Evolutionary conservation across 2,329 filamentous ascomycete genomes (phyloP), one percentile per base, ranked within the genome.

Genomic region (Talaromyces sp.): DNA sequence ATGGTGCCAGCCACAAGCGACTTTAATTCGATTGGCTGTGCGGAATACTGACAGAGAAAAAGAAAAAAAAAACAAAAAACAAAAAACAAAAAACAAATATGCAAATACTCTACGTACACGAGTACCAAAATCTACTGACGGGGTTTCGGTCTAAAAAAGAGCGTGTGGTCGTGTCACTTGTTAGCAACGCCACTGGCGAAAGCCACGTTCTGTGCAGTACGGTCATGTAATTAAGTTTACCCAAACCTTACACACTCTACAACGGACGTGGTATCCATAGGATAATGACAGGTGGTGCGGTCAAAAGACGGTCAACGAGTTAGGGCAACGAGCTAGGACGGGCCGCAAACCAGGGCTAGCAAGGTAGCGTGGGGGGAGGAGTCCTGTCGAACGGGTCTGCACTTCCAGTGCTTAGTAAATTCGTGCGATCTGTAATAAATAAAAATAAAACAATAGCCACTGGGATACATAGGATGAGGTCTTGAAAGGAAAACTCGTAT

Each of bases 221-320:
- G 33, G 43, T 43, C 43, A 22, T n/a, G 22, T 31, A 33, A n/a
- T 33, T 16, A 9, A 50, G 37, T 10, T 24, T 31, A 13, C 35
- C 19, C n/a, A 39, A 56, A 56, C 31, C 37, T 35, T 56, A 33
- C n/a, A 14, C 1, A 24, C 3, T 22, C 35, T 19, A 43, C 22
- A 33, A 39, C n/a, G 33, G 33, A 37, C 33, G n/a, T 50, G 14
- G 45, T 24, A 50, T 31, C 31, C 19, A 37, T 33, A 16, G n/a
- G 10, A 41, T 31, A 31, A 14, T 62, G 47, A 33, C 31, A 52
- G 43, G 22, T 37, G 35, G 19, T 24, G 13, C 1, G 3, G 31
- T 35, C 47, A 39, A 54, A 45, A 60, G 47, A 60, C 35, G 37
- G 43, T 52, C 56, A 64, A 64, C 24, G 35, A 62, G 33, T 24